A percentile compares a stretch with the other conserved stretches of the same genome.
phyloP scores from a whole-genome alignment of 768 basidiomycete species.

The Boletus reticulatus region DNA sequence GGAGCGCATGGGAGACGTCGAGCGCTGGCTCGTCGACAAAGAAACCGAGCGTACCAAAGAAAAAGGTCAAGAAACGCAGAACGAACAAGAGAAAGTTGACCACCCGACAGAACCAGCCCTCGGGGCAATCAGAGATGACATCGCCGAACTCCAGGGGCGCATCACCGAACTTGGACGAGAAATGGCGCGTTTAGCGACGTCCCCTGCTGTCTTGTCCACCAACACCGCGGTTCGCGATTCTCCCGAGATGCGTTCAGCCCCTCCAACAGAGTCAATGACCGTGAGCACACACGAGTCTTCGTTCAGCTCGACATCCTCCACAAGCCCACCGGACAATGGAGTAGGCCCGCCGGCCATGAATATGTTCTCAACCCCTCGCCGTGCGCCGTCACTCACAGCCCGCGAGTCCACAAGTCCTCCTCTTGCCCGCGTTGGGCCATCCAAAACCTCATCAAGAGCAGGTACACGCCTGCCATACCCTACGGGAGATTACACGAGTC shows the following conservation, averaged over 20 bases:
- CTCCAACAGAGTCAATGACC: conserved; percentile 48
- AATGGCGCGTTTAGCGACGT: conserved; percentile 69
- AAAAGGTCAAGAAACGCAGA: conserved; percentile 37
- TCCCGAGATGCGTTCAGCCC: conserved; percentile 43
- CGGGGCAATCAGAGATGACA: conserved; percentile 59
- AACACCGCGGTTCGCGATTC: conserved; percentile 45
- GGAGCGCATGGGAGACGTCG: conserved; percentile 90
- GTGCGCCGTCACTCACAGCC: conserved; percentile 40
- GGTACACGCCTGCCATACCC: conserved; percentile 71
- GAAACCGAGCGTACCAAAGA: conserved; percentile 54
- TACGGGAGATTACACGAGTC: conserved; percentile 77
- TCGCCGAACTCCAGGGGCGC: conserved; percentile 71
- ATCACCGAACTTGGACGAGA: conserved; percentile 75
- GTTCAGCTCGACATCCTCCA: conserved; percentile 16
- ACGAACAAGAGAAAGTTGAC: conserved; percentile 3
- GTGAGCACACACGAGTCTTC: conserved; percentile 29
- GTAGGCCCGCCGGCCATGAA: conserved; percentile 13
- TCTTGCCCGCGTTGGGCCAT: conserved; percentile 46
- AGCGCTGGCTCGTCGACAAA: conserved; percentile 84
- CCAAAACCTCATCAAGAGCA: conserved; percentile 26
- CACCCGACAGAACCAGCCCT: conserved; percentile 38
- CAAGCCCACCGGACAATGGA: conserved; percentile 13
- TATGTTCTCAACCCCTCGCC: conserved; percentile 29
- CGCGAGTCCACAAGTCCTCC: conserved; percentile 66
- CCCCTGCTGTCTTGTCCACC: conserved; percentile 43